Evolutionary conservation across 768 basidiomycete species (phyloP).

Genomic region (Lactarius tabidus): DNA sequence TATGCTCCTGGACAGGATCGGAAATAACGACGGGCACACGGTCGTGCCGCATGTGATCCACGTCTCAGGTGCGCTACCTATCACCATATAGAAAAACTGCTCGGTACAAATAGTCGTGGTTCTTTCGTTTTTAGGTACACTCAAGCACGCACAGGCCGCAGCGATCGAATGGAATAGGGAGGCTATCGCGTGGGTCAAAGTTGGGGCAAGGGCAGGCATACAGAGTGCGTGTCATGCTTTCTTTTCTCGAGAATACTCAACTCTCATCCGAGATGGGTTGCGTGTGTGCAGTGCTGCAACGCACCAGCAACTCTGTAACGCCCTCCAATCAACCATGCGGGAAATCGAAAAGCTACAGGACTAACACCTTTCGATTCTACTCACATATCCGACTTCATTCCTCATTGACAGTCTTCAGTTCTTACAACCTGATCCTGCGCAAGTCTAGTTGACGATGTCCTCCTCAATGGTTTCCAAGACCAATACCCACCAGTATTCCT

Average conservation of each 20-base stretch:
- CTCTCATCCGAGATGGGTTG: not conserved
- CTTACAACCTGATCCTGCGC: no score
- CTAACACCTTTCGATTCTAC: not conserved
- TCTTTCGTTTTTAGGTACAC: no score
- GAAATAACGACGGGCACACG: slow-evolving; percentile 38
- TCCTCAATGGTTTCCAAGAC: no score
- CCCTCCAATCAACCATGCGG: not conserved
- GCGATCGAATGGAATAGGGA: slow-evolving; percentile 67
- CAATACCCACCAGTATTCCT: no score
- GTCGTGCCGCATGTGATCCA: slow-evolving; percentile 68
- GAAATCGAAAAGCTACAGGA: not conserved
- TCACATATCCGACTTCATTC: slow-evolving; percentile 5
- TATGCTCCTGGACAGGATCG: slow-evolving; percentile 62
- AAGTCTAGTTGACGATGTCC: no score
- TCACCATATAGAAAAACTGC: no score
- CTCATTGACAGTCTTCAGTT: no score
- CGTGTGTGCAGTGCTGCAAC: not conserved
- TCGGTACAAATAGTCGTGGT: no score
- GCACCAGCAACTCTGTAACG: not conserved
- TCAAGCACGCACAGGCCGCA: slow-evolving; percentile 63
- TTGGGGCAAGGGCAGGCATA: no score
- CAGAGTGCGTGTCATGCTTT: no score
- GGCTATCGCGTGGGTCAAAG: slow-evolving; percentile 50
- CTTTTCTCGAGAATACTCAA: not conserved
- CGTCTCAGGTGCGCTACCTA: slow-evolving; percentile 54